Percentiles rank a stretch among this genome's conserved stretches.
These are phyloP conservation scores for Trichoderma aggressivum DNA, from an alignment of 2,329 filamentous ascomycete species.

Conservation along the genomic window DNA sequence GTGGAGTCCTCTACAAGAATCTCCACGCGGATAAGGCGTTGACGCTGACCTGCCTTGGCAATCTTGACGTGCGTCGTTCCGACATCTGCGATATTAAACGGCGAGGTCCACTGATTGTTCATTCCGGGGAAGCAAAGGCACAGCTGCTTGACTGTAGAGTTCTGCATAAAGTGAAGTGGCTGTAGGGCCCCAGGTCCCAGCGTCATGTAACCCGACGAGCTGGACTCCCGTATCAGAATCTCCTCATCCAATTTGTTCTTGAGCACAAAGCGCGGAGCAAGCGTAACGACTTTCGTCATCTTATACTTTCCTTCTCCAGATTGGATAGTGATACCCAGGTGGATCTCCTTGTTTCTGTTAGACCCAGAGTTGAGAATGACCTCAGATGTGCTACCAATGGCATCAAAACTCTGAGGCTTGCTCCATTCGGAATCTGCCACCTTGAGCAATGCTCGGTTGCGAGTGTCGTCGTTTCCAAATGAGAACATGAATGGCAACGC, in stretches of 20 bases:
- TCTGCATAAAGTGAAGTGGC: slow-evolving; percentile 85
- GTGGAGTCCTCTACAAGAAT: slow-evolving; percentile 90
- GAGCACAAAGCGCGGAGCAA: slow-evolving; percentile 87
- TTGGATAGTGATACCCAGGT: slow-evolving; percentile 82
- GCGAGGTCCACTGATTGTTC: slow-evolving; percentile 96
- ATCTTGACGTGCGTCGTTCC: slow-evolving; percentile 92
- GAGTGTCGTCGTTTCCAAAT: slow-evolving; percentile 80
- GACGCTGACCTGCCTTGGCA: slow-evolving; percentile 82
- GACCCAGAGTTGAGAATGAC: slow-evolving; percentile 82
- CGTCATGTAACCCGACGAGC: slow-evolving; percentile 79
- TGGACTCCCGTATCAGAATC: slow-evolving; percentile 85
- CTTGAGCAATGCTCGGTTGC: slow-evolving; percentile 84
- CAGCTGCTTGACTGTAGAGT: slow-evolving; percentile 78
- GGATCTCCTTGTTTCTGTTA: slow-evolving; percentile 73
- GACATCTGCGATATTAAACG: slow-evolving; percentile 94
- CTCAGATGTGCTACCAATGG: slow-evolving; percentile 88
- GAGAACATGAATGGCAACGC: slow-evolving; percentile 95
- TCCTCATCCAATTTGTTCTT: slow-evolving; percentile 91
- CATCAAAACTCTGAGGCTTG: slow-evolving; percentile 96
- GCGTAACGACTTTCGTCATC: slow-evolving; percentile 89
- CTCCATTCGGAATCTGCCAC: slow-evolving; percentile 92
- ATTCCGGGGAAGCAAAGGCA: slow-evolving; percentile 90
- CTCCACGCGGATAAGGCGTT: slow-evolving; percentile 82
- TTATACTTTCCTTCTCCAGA: slow-evolving; percentile 98
- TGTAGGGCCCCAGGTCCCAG: slow-evolving; percentile 75